Evolutionary conservation across 768 basidiomycete species (phyloP).

Genomic region (Kwoniella botswanensis): DNA sequence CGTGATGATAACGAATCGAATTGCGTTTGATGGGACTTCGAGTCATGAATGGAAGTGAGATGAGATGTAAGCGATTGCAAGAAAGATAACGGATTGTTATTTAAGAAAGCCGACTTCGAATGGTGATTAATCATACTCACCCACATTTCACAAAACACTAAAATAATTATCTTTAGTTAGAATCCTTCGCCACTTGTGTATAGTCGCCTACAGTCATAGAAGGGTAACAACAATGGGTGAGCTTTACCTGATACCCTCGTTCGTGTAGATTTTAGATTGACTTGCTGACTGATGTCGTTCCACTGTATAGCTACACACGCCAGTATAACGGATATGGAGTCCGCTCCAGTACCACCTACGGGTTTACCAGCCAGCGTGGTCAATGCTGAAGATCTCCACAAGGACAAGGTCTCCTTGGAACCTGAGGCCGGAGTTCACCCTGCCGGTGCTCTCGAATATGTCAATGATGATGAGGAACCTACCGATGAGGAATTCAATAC

Average conservation of each 20-base stretch:
- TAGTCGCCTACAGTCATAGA: not conserved
- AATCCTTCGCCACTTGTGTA: not conserved
- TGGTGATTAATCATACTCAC: not conserved
- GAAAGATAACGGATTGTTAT: conserved; percentile 9
- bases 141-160: not conserved
- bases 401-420: conserved; percentile 15
- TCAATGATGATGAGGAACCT: conserved; percentile 35
- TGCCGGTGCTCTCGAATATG: conserved; percentile 18
- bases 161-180: not conserved
- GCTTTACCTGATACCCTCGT: not conserved
- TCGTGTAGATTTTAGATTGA: no score
- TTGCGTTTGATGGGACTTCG: not conserved
- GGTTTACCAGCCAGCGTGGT: conserved; percentile 23
- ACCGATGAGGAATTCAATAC: conserved; percentile 49
- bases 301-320: conserved; percentile 21
- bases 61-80: not conserved
- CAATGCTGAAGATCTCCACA: not conserved
- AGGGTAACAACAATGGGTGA: conserved; percentile 15
- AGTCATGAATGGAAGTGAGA: conserved; percentile 1
- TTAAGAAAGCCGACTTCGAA: not conserved
- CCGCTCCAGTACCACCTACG: conserved; percentile 30
- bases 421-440: conserved; percentile 16
- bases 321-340: conserved; percentile 34
- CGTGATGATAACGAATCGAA: conserved; percentile 22
- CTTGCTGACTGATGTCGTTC: not conserved